phyloP scores from a whole-genome alignment of 2,329 filamentous ascomycete species.

The Arthrobotrys entomopaga region DNA sequence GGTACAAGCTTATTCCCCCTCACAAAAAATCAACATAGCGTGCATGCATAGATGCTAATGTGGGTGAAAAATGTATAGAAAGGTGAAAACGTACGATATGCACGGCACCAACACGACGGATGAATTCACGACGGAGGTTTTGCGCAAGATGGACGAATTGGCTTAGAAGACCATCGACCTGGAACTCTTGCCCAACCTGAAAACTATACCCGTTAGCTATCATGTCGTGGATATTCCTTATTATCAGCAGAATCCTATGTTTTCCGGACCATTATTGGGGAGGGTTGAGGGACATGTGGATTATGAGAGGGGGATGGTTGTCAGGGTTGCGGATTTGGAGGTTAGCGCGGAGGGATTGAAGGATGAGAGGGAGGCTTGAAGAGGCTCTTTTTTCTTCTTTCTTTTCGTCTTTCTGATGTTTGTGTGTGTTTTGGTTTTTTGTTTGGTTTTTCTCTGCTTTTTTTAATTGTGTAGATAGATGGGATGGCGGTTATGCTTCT shows the following conservation, averaged over 20 bases:
- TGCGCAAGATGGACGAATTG: constrained; percentile 85
- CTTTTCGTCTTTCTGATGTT: constrained; percentile 15
- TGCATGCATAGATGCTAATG: too few relatives aligned
- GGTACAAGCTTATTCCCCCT: constrained; percentile 69
- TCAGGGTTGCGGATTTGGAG: constrained; percentile 16
- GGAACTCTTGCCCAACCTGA: constrained; percentile 15
- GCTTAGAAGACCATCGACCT: constrained; percentile 32
- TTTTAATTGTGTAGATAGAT: constrained; percentile 36
- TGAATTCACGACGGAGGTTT: constrained; percentile 92
- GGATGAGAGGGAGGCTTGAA: constrained; percentile 33
- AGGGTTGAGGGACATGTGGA: not conserved
- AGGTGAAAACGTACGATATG: constrained; percentile 93
- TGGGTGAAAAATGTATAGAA: constrained; percentile 68
- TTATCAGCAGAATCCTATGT: constrained; percentile 14
- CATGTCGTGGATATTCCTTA: constrained; percentile 17
- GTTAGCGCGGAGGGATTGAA: constrained; percentile 28
- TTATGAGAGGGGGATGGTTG: constrained; percentile 10
- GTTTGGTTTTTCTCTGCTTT: constrained; percentile 12
- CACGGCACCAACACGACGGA: constrained; percentile 88
- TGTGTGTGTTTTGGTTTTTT: constrained; percentile 17
- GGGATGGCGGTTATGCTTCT: constrained; percentile 17
- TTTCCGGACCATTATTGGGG: not conserved
- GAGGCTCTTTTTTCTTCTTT: constrained; percentile 25
- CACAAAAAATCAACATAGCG: too few relatives aligned
- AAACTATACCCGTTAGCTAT: constrained; percentile 6